Base-by-base conservation (phyloP, 2,329 filamentous ascomycete genomes). In the Hymenoscyphus fructigenus region DNA sequence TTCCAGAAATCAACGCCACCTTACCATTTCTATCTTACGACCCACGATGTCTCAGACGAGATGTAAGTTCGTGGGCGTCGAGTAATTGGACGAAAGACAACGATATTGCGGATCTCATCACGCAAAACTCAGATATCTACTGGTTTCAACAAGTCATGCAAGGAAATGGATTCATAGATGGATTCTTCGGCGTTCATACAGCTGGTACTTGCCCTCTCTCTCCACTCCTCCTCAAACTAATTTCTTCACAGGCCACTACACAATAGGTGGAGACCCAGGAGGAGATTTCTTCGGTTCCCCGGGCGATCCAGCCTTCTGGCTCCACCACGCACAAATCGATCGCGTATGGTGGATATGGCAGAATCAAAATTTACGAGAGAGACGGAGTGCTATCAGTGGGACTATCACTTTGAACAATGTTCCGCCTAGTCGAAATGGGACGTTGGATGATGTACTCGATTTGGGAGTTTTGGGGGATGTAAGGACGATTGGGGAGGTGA, bases 321-420 rank as follows among this genome's bases (percentile, higher is more conserved):
- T 80, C 14, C 80, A 82, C 65, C 81, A 82, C 61, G 79, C 74
- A 0, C 76, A 79, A 69, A 77, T 82, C 59, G 81, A 82, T 67
- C 75, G 81, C 14, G 72, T 80, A 63, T 80, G 79, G 69, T 81
- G 78, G 70, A 77, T 82, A 66, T 82, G 80, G 80, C 79, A 82
- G 72, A 80, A 78, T 57, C 75, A 79, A n/a, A 76, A 81, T 68
- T 78, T 70, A 72, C 72, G 38, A 72, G 77, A 41, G 65, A 64
- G 70, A 17, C 50, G 60, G 29, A 66, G 65, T 32, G 66, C 63
- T 10, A 66, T 72, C 23, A 65, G 75, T 76, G 76, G 76, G 6
- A 82, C 79, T 0, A 76, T 79, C 53, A 80, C 79, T 0, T 71
- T 79, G 68, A 72, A 78, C 66, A 75, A 81, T 66, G 70, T 69